Conservation (phyloP, 768 basidiomycete species). For the Tylopilus sp. region DNA sequence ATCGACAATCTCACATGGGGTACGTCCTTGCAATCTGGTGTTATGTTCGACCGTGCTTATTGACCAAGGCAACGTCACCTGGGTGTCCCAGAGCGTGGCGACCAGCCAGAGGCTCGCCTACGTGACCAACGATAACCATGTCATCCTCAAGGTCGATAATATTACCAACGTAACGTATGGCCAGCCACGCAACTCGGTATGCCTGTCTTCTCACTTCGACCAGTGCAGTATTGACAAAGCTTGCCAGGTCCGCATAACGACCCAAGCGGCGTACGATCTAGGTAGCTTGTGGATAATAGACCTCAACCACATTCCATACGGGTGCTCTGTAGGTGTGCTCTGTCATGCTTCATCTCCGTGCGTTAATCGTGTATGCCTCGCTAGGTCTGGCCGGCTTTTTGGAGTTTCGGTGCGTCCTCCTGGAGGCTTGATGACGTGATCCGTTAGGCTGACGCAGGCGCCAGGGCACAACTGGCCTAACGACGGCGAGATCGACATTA, state of each 20-base stretch:
- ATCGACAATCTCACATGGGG: constrained; percentile 45
- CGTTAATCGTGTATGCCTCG: not conserved
- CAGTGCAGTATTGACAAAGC: not conserved
- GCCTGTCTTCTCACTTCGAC: not conserved
- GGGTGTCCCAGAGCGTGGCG: constrained; percentile 48
- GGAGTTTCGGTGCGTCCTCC: constrained; percentile 26
- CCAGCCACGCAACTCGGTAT: constrained; percentile 58
- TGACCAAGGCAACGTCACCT: constrained; percentile 58
- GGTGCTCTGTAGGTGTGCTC: constrained; percentile 46
- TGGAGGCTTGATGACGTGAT: not conserved
- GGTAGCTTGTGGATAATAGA: constrained; percentile 50
- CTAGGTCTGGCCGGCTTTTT: constrained; percentile 33
- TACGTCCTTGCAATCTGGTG: constrained; percentile 25
- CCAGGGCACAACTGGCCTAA: constrained; percentile 39
- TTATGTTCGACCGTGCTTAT: constrained; percentile 1
- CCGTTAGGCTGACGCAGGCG: not conserved
- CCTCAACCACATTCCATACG: constrained; percentile 49
- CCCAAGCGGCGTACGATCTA: constrained; percentile 38
- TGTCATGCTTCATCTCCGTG: constrained; percentile 2
- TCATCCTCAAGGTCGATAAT: constrained; percentile 76
- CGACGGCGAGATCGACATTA: constrained; percentile 56
- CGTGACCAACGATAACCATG: constrained; percentile 57
- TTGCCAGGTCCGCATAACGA: constrained; percentile 43
- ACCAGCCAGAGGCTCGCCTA: constrained; percentile 50
- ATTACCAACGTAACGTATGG: constrained; percentile 48